Conservation (phyloP, 345 rosid species). For the Litchi chinensis region DNA sequence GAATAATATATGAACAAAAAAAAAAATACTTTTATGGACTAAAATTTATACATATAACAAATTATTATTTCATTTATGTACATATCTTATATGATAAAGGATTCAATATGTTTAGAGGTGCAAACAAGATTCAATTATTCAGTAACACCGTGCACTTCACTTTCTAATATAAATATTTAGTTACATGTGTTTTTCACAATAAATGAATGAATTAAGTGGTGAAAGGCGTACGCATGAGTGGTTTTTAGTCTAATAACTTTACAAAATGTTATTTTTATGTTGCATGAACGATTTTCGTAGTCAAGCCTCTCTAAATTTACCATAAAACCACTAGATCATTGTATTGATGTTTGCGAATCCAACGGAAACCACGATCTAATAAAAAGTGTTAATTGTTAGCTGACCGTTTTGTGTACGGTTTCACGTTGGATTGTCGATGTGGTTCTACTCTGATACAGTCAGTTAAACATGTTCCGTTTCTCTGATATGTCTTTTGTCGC, state of each 20-base stretch:
- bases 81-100: no score
- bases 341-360: not conserved
- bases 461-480: not conserved
- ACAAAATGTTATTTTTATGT: no score
- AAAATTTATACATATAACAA: no score
- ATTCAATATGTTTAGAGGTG: no score
- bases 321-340: constrained; percentile 2
- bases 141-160: not conserved
- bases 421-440: not conserved
- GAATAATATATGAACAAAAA: no score
- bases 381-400: not conserved
- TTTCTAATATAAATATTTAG: no score
- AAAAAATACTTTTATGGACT: no score
- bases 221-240: not conserved
- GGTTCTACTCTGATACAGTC: not conserved
- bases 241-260: no score
- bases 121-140: no score
- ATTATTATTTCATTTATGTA: no score
- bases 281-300: no score
- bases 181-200: no score
- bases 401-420: constrained; percentile 3
- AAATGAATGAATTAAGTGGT: not conserved
- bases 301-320: not conserved
- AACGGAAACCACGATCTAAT: constrained; percentile 17
- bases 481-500: not conserved